Evolutionary conservation across 1,284 basidiomycete species (phyloP).

Genomic region (Caloboletus firmus): DNA sequence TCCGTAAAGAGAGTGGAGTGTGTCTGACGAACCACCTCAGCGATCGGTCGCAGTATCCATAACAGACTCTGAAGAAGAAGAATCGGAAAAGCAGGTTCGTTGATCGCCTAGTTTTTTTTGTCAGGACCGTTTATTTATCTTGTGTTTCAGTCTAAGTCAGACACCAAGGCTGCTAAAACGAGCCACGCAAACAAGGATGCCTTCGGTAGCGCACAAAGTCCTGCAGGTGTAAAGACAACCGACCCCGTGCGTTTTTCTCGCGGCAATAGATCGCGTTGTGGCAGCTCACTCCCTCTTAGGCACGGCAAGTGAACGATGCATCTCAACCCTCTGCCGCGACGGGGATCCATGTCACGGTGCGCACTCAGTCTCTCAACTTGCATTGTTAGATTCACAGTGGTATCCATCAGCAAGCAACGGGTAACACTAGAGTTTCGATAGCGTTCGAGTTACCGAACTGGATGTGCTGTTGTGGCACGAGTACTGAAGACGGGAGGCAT

Average conservation of each 20-base stretch:
- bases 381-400: neutral
- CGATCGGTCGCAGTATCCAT: too few species aligned
- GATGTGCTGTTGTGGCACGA: neutral
- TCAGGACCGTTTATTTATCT: neutral
- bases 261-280: neutral
- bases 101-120: neutral
- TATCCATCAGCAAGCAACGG: neutral
- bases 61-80: too few species aligned
- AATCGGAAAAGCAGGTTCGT: too few species aligned
- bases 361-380: neutral
- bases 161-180: neutral
- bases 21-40: too few species aligned
- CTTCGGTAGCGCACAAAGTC: neutral
- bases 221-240: neutral
- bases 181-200: neutral
- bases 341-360: neutral
- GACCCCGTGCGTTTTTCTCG: too few species aligned
- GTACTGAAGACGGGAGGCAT: too few species aligned
- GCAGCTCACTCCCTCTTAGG: neutral
- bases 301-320: neutral
- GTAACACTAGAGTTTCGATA: neutral
- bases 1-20: too few species aligned
- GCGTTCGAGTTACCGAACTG: neutral
- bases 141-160: neutral
- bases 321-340: neutral